phyloP scores from a whole-genome alignment of 2,329 filamentous ascomycete genomes.

The Penicillium sp. region DNA sequence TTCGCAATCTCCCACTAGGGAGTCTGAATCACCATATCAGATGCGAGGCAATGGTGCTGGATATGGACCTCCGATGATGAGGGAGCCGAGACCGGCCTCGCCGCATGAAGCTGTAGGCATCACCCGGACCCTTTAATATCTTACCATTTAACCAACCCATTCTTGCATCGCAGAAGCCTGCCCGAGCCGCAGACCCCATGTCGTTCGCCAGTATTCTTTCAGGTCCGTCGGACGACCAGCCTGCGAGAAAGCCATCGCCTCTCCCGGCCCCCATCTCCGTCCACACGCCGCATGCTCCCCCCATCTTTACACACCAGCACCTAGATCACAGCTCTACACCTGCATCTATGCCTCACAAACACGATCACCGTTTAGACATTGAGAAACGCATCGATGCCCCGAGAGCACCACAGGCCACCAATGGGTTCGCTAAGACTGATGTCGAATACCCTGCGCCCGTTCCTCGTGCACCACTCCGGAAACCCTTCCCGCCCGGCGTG shows the following conservation, averaged over 20 bases:
- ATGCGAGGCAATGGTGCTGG: conserved; percentile 32
- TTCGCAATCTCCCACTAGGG: conserved; percentile 45
- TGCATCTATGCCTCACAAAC: conserved; percentile 28
- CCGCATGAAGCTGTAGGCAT: conserved; percentile 44
- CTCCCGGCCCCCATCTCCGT: conserved; percentile 33
- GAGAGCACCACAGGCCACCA: conserved; percentile 12
- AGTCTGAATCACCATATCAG: conserved; percentile 38
- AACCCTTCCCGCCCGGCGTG: conserved; percentile 22
- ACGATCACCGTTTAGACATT: conserved; percentile 29
- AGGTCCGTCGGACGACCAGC: conserved; percentile 64
- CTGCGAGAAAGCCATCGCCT: conserved; percentile 52
- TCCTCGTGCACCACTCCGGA: conserved; percentile 15
- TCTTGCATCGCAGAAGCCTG: conserved; percentile 58
- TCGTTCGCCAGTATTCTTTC: conserved; percentile 94
- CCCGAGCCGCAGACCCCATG: conserved; percentile 81
- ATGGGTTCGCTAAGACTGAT: conserved; percentile 17
- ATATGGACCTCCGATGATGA: conserved; percentile 35
- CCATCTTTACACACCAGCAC: conserved; percentile 10
- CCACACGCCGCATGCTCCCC: conserved; percentile 20
- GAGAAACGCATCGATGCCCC: conserved; percentile 25
- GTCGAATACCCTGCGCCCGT: conserved; percentile 6
- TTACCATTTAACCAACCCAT: conserved; percentile 21
- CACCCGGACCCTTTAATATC: not conserved
- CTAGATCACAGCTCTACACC: conserved; percentile 29
- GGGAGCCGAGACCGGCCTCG: conserved; percentile 35